Base-by-base conservation (phyloP, 2,329 filamentous ascomycete genomes). In the Coniosporium uncinatum region DNA sequence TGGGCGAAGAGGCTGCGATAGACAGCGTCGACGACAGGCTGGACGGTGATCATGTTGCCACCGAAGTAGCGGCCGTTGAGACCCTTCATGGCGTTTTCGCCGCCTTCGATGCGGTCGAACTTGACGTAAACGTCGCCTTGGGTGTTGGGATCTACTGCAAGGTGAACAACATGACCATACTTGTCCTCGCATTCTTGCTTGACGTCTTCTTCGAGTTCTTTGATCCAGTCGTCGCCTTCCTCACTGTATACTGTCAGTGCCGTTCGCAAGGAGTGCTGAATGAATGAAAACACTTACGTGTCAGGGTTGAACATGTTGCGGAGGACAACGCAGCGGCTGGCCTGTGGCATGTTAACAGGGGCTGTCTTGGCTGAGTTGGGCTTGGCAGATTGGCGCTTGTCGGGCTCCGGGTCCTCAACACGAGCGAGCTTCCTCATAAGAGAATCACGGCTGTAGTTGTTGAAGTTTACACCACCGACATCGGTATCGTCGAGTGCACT, bases 401-500 rank as follows among this genome's bases (percentile, higher is more conserved):
- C 19, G 31, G 33, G 18, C 8, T 75, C 69, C 51, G 81, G 75
- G 61, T 97, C 89, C 69, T 97, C 90, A 70, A 86, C 91, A 76
- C 93, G 84, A 61, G 93, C 90, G 67, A 98, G 86, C 71, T 97
- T 96, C 66, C 88, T 82, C 93, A 98, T 98, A 68, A 98, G 83
- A 60, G 90, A 88, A 72, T 97, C 89, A 70, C 93, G 88, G 75
- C 88, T 95, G 73, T 95, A 96, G 67, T 96, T 96, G 78, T 89
- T 95, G 84, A 97, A 97, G 70, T 97, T 97, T 67, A 98, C 91
- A 59, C 93, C 93, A 39, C 87, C 88, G 61, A 98, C 93, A 64
- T 98, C 93, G 47, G 90, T 95, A 61, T 98, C 93, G 67, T 98
- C 93, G 40, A 98, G 75, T 55, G 93, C 93, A 69, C 90, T 95